Evolutionary conservation across 2,329 filamentous ascomycete genomes (phyloP).

Genomic region (Nemania serpens): DNA sequence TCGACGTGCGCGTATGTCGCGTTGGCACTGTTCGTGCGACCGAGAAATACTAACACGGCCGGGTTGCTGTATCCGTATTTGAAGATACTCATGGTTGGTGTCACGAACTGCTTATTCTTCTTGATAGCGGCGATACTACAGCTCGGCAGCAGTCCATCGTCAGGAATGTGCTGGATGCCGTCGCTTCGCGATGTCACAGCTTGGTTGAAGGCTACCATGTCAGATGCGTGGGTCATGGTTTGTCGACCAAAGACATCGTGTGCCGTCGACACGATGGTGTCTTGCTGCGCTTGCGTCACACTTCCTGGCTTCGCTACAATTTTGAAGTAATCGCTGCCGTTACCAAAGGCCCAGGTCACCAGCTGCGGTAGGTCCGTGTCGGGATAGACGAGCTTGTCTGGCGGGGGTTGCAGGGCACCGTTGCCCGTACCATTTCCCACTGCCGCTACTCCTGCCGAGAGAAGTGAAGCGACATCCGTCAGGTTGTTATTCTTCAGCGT

Average conservation of each 20-base stretch:
- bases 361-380: constrained; percentile 24
- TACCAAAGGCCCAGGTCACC: constrained; percentile 30
- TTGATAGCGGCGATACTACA: constrained; percentile 27
- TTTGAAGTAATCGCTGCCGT: constrained; percentile 33
- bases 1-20: constrained; percentile 46
- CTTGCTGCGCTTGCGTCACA: constrained; percentile 30
- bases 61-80: constrained; percentile 35
- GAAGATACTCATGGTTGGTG: constrained; percentile 35
- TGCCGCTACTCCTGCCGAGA: constrained; percentile 25
- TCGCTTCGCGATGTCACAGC: constrained; percentile 30
- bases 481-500: constrained; percentile 25
- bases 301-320: constrained; percentile 23
- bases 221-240: constrained; percentile 32
- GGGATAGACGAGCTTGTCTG: constrained; percentile 23
- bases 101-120: constrained; percentile 28
- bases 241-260: constrained; percentile 21
- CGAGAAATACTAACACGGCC: constrained; percentile 25
- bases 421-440: constrained; percentile 18
- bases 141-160: constrained; percentile 29
- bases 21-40: constrained; percentile 26
- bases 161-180: constrained; percentile 35
- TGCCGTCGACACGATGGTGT: constrained; percentile 30
- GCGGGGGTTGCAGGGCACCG: constrained; percentile 22
- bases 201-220: constrained; percentile 23
- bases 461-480: constrained; percentile 25